Evolutionary conservation across 2,329 filamentous ascomycete genomes (phyloP).

Genomic region (Penicillium sp.): DNA sequence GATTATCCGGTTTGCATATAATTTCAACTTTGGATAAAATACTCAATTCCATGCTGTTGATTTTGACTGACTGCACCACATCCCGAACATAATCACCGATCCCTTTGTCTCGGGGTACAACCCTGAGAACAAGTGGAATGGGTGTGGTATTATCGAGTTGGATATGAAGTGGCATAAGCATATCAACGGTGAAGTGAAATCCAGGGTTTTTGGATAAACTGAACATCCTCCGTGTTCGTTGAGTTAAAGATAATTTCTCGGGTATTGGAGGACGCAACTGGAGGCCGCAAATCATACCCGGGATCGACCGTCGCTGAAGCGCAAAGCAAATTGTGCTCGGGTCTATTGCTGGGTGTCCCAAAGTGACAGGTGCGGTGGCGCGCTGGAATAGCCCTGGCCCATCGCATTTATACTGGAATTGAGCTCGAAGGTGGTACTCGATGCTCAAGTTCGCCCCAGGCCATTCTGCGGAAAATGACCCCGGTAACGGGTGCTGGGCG

Average conservation of each 20-base stretch:
- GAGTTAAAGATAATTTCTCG: slow-evolving; percentile 33
- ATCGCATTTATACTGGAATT: background rate
- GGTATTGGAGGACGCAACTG: slow-evolving; percentile 37
- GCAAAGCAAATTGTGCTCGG: background rate
- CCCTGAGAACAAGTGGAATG: slow-evolving; percentile 16
- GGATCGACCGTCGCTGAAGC: background rate
- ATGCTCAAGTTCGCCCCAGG: background rate
- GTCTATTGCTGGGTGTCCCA: background rate
- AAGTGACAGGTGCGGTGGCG: background rate
- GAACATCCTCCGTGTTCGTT: slow-evolving; percentile 38
- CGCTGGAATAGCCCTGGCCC: background rate
- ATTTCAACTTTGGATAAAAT: slow-evolving; percentile 6
- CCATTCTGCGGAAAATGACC: background rate
- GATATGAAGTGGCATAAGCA: slow-evolving; percentile 31
- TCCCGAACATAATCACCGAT: slow-evolving; percentile 15
- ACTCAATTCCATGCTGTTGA: slow-evolving; percentile 16
- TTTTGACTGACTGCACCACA: slow-evolving; percentile 11
- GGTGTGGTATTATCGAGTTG: slow-evolving; percentile 18
- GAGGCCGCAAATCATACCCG: slow-evolving; percentile 24
- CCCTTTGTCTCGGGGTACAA: slow-evolving; percentile 1
- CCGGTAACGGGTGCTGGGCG: background rate
- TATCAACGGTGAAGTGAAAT: slow-evolving; percentile 28
- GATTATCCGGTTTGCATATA: slow-evolving; percentile 15
- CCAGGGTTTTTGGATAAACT: slow-evolving; percentile 35
- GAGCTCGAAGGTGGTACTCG: background rate